Evolutionary conservation across 305 asterid genomes (phyloP).

Genomic region (Fraxinus floribunda): DNA sequence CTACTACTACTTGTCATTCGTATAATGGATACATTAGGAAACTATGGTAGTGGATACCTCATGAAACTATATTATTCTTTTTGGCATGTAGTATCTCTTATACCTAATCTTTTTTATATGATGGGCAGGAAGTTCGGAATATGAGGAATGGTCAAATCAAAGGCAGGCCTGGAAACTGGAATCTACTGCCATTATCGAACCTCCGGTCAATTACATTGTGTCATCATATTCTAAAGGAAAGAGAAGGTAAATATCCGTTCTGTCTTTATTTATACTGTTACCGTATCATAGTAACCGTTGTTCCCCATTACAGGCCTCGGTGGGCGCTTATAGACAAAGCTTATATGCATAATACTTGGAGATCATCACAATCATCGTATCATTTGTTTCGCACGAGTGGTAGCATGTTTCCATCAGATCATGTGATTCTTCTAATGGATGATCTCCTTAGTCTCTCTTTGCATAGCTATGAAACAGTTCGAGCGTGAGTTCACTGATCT

Average conservation of each 20-base stretch:
- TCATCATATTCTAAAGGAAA: constrained; percentile 92
- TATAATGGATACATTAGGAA: constrained; percentile 87
- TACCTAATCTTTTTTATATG: constrained; percentile 24
- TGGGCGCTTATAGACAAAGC: constrained; percentile 97
- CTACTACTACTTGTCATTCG: constrained; percentile 83
- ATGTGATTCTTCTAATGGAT: constrained; percentile 60
- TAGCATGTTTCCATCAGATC: constrained; percentile 64
- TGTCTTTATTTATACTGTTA: constrained; percentile 19
- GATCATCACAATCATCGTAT: constrained; percentile 92
- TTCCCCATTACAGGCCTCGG: constrained; percentile 65
- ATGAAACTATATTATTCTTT: constrained; percentile 19
- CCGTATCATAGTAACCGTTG: constrained; percentile 19
- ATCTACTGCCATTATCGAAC: constrained; percentile 88
- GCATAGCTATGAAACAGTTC: constrained; percentile 95
- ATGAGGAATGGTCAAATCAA: constrained; percentile 95
- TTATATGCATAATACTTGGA: constrained; percentile 93
- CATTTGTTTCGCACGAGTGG: constrained; percentile 66
- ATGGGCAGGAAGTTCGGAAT: constrained; percentile 87
- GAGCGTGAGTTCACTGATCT: constrained; percentile 59
- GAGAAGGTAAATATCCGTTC: constrained; percentile 57
- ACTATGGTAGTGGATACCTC: constrained; percentile 63
- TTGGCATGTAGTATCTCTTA: constrained; percentile 10
- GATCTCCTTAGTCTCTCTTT: constrained; percentile 85
- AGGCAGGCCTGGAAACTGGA: constrained; percentile 96
- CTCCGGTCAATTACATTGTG: constrained; percentile 80